These are phyloP conservation scores for Saccharomycopsis olivae DNA, from an alignment of 805 yeast genomes.

Conservation along the genomic window DNA sequence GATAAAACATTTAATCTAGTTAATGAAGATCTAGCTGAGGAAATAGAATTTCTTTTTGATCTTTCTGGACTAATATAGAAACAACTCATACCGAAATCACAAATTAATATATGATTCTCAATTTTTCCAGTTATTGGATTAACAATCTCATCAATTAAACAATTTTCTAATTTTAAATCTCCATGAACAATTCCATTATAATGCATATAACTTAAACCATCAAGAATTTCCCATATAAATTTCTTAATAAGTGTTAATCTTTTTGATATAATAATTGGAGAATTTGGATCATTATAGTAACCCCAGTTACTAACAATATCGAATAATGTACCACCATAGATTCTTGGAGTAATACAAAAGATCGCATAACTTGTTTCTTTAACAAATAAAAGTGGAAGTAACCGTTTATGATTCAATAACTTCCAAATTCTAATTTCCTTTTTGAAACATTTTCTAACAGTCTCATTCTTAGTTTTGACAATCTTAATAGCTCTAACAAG, in stretches of 20 bases:
- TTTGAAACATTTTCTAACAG: conserved; percentile 47
- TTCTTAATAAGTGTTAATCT: conserved; percentile 28
- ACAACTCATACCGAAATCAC: conserved; percentile 85
- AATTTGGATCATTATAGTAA: conserved; percentile 24
- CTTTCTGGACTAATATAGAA: conserved; percentile 16
- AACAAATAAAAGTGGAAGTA: conserved; percentile 52
- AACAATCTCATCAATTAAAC: conserved; percentile 41
- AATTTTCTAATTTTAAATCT: conserved; percentile 74
- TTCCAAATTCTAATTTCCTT: conserved; percentile 75
- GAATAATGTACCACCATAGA: conserved; percentile 71
- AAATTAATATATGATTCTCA: conserved; percentile 40
- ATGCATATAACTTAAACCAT: conserved; percentile 56
- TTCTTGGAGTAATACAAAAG: conserved; percentile 61
- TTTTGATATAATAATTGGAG: conserved; percentile 22
- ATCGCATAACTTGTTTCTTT: conserved; percentile 50
- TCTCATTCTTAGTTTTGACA: conserved; percentile 41
- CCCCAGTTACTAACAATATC: conserved; percentile 71
- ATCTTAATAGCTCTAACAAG: conserved; percentile 50
- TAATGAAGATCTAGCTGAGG: conserved; percentile 18
- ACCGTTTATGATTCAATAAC: conserved; percentile 48
- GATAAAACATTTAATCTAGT: conserved; percentile 9
- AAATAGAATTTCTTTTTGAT: conserved; percentile 11
- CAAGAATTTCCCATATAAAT: conserved; percentile 42
- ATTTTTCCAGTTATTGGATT: conserved; percentile 22
- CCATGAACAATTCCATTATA: conserved; percentile 63